Base-by-base conservation (phyloP, 768 basidiomycete genomes). In the Boletus pseudopeckii region DNA sequence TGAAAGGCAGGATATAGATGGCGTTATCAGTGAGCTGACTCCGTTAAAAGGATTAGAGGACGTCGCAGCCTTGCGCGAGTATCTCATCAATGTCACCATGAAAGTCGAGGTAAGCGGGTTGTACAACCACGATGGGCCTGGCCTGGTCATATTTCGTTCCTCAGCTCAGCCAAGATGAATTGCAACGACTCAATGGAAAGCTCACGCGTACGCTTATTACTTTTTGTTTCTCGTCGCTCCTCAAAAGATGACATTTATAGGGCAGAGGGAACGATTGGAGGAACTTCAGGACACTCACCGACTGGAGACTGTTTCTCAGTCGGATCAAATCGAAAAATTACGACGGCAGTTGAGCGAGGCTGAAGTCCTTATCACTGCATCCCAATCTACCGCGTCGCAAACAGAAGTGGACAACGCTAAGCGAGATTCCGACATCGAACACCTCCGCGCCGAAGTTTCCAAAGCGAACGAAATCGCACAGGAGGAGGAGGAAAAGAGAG, bases 401-500 rank as follows among this genome's bases (percentile, higher is more conserved):
- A 72, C 72, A 9, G 80, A 85, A 56, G 79, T 78, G 33, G 75
- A 78, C 14, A 63, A 73, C 5, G 68, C 75, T 2, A 81, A 77
- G 50, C 81, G 77, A 39, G 78, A 80, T 48, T 70, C 72, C 0
- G 84, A 89, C 38, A 71, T 86, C 0, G 77, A 80, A 3, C 78
- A 76, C 17, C 72, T 93, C n/a, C 76, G 77, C 44, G 69, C 76
- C 17, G 90, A 97, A 52, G 69, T 86, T 1, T 79, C 84, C 44
- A 80, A 79, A 42, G 72, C 80, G 4, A 85, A 83, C 58, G 75
- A 74, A 18, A 51, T 75, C 10, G 86, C 84, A 6, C 97, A 91
- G 68, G 95, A 98, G 56, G 97, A 98, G 66, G 97, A 98, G 69
- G 97, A 99, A 72, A 98, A 99, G 72, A 84, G 96, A 13, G 83